These are phyloP conservation scores for Aphanocladium album DNA, from an alignment of 2,329 filamentous ascomycete genomes.

Conservation along the genomic window DNA sequence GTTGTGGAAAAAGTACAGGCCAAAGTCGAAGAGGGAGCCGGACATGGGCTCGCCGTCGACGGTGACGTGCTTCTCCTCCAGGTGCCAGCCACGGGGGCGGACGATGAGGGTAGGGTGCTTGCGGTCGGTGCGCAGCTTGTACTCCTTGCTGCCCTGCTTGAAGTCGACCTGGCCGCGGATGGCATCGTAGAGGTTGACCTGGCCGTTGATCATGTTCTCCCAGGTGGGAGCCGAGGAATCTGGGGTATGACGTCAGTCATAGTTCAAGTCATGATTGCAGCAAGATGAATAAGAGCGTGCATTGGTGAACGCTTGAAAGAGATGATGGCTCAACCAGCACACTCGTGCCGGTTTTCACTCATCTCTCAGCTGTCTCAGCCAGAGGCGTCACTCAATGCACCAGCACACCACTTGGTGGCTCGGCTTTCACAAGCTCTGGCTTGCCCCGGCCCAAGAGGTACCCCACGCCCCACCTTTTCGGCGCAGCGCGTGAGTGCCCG, in stretches of 20 bases:
- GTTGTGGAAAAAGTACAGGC: constrained; percentile 99
- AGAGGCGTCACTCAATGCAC: too few relatives aligned
- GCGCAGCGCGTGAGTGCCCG: constrained; percentile 3
- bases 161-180: constrained; percentile 93
- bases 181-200: constrained; percentile 96
- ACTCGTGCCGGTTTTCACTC: neutral
- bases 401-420: too few relatives aligned
- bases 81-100: constrained; percentile 92
- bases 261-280: constrained; percentile 13
- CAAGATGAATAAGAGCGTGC: neutral
- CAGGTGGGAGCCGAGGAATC: constrained; percentile 94
- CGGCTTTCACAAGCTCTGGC: constrained; percentile 11
- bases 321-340: too few relatives aligned
- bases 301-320: too few relatives aligned
- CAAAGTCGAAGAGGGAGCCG: constrained; percentile 91
- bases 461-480: constrained; percentile 9
- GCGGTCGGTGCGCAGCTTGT: constrained; percentile 92
- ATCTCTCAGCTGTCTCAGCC: neutral
- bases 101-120: constrained; percentile 84
- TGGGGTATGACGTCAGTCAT: constrained; percentile 30
- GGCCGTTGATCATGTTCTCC: constrained; percentile 99
- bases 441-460: neutral
- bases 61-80: constrained; percentile 97
- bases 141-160: constrained; percentile 91
- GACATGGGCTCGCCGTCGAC: constrained; percentile 94